phyloP scores from a whole-genome alignment of 306 rosid genomes.

The Medicago ruthenica region DNA sequence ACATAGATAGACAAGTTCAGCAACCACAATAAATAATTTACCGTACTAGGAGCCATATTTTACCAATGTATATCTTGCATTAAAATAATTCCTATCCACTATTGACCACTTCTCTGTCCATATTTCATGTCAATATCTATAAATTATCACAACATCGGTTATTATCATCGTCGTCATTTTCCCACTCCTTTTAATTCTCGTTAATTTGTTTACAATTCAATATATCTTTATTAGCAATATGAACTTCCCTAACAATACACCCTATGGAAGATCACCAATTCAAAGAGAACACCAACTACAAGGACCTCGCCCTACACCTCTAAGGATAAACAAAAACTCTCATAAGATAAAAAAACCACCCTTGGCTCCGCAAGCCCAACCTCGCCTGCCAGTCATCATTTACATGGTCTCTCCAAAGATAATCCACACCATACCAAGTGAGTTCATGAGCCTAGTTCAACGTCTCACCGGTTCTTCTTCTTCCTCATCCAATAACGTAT shows the following conservation, averaged over 20 bases:
- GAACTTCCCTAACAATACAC: slow-evolving; percentile 28
- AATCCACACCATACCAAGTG: slow-evolving; percentile 67
- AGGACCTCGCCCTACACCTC: slow-evolving; percentile 73
- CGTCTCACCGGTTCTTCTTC: slow-evolving; percentile 60
- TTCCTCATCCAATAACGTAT: not conserved
- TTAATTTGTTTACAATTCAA: not conserved
- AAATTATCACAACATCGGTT: slow-evolving; percentile 18
- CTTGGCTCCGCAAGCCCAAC: slow-evolving; percentile 46
- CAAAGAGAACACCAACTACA: slow-evolving; percentile 65
- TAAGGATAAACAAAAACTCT: slow-evolving; percentile 62
- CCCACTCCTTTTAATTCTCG: not conserved
- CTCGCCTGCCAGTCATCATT: slow-evolving; percentile 66
- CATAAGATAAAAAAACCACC: slow-evolving; percentile 72
- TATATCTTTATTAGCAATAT: slow-evolving; percentile 7
- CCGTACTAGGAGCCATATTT: slow-evolving; percentile 31
- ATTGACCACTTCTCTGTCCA: slow-evolving; percentile 42
- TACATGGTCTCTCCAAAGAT: slow-evolving; percentile 70
- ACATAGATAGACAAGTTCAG: not conserved
- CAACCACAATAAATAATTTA: not conserved
- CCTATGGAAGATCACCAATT: slow-evolving; percentile 47
- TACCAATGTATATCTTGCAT: slow-evolving; percentile 10
- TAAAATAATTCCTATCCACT: slow-evolving; percentile 27
- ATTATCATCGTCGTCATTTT: not conserved
- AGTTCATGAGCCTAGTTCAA: slow-evolving; percentile 74
- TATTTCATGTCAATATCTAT: slow-evolving; percentile 1